Base-by-base conservation (phyloP, 495 filamentous ascomycete species). In the Margaritispora aquatica region DNA sequence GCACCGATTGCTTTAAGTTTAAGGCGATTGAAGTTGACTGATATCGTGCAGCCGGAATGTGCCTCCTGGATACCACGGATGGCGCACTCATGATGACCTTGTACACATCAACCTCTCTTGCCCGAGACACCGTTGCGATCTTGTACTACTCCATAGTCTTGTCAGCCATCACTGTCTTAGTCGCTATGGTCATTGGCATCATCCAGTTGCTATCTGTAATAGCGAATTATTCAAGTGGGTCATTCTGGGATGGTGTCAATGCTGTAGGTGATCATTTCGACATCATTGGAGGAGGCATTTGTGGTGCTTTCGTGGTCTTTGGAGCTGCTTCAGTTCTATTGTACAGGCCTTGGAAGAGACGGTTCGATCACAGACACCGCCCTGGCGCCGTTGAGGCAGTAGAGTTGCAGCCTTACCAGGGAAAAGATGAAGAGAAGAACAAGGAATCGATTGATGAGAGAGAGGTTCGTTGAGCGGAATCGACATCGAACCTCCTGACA, bases 21-120 rank as follows among this genome's bases (percentile, higher is more conserved):
- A 90, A 96, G 66, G 92, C 91, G 10, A 90, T 91, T 8, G 81
- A 96, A 1, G 97, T 96, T 41, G 29, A 54, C n/a, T 21, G 90
- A 92, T 44, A 10, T 44, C 93, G 34, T 46, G 22, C 44, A 65
- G 66, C 66, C 29, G 66, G 66, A 11, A 68, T 68, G 66, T 68
- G 66, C 24, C 63, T 68, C 27, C 36, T 68, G n/a, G 66, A 68
- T 44, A 68, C 66, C 0, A 87, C 82, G 0, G 93, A 97, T 65
- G 93, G 93, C 13, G 92, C 93, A 7, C 82, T 96, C 0, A 97
- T 97, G 93, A 92, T 95, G 81, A 84, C 88, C 0, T 77, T 97
- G 4, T 98, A 98, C 74, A 89, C 91, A 0, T 89, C 83, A 34
- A 85, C 88, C 29, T 75, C 80, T 7, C 78, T 89, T 51, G 84